Percentiles rank a stretch among this genome's conserved stretches.
phyloP scores from a whole-genome alignment of 768 basidiomycete genomes.

The Leucocoprinus sp. region DNA sequence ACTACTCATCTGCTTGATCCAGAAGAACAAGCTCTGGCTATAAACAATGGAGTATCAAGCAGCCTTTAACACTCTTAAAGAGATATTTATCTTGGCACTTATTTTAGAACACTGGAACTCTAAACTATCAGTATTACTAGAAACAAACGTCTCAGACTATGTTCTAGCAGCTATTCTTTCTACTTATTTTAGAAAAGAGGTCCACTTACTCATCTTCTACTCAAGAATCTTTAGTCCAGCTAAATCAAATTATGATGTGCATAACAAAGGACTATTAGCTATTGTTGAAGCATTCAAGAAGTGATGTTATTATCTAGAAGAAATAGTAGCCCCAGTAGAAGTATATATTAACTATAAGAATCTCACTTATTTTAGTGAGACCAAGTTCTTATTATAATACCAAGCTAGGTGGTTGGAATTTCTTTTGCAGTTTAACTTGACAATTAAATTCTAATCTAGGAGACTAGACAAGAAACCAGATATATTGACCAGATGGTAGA shows the following conservation, averaged over 20 bases:
- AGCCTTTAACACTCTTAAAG: conserved; percentile 1
- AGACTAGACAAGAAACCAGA: not conserved
- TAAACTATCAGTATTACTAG: conserved; percentile 19
- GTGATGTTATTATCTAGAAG: conserved; percentile 4
- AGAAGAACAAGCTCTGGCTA: not conserved
- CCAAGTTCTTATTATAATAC: not conserved
- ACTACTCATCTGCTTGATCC: not conserved
- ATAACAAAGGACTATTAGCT: conserved; percentile 27
- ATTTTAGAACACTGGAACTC: conserved; percentile 1
- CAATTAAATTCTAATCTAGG: not conserved
- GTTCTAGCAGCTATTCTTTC: not conserved
- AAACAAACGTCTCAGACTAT: not conserved
- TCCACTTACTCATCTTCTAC: conserved; percentile 29
- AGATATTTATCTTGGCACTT: conserved; percentile 1
- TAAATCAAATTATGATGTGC: conserved; percentile 41
- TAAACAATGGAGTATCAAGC: not conserved
- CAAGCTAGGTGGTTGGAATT: not conserved
- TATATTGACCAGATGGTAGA: not conserved
- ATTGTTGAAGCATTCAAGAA: conserved; percentile 1
- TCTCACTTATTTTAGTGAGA: conserved; percentile 20
- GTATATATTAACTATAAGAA: conserved; percentile 16
- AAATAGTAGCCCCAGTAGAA: not conserved
- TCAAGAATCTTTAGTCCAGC: conserved; percentile 22
- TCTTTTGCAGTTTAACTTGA: too few species aligned
- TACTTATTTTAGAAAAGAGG: not conserved